Percentiles rank a stretch among this genome's conserved stretches.
Conservation (phyloP, 78 protist species). For the Corallochytrium limacisporum region DNA sequence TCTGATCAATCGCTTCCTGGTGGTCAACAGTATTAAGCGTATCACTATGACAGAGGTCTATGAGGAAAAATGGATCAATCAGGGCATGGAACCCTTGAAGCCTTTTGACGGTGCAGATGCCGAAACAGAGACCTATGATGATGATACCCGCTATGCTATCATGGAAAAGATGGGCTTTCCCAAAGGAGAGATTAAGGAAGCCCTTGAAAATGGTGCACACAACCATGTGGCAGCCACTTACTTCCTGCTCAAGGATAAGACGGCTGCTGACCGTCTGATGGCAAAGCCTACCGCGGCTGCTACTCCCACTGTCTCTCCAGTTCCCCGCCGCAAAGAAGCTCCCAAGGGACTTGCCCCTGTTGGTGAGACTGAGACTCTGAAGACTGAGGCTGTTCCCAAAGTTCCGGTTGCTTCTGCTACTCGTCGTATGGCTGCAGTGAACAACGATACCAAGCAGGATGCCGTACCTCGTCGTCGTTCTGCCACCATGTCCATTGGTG, state of each 20-base stretch:
- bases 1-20: too few species aligned
- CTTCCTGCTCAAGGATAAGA: neutral
- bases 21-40: too few species aligned
- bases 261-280: neutral
- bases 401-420: too few species aligned
- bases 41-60: neutral
- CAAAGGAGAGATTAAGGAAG: neutral
- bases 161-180: slow-evolving; percentile 11
- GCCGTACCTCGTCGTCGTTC: too few species aligned
- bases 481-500: too few species aligned
- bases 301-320: neutral
- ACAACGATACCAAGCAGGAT: too few species aligned
- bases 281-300: neutral
- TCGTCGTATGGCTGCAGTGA: too few species aligned
- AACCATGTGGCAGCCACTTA: slow-evolving; percentile 12
- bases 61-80: slow-evolving; percentile 27
- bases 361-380: neutral
- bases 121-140: too few species aligned
- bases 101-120: neutral
- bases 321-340: neutral
- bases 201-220: neutral
- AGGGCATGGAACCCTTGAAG: slow-evolving; percentile 1
- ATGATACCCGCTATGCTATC: neutral
- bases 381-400: neutral
- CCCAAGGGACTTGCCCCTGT: neutral